Evolutionary conservation across 2,329 filamentous ascomycete genomes (phyloP).

Genomic region (Apiospora malaysiana): DNA sequence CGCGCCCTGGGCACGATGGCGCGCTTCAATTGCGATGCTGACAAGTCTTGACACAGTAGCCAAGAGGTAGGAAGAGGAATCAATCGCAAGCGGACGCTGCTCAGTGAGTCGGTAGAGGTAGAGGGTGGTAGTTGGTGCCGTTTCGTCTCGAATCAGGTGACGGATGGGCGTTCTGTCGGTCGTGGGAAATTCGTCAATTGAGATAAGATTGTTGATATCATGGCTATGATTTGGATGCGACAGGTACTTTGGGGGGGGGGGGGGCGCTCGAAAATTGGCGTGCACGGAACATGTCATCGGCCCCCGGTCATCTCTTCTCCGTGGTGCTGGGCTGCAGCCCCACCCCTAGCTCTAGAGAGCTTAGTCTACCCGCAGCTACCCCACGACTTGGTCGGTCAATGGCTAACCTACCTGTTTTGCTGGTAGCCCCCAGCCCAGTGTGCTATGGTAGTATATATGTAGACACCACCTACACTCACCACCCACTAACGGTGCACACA

Average conservation of each 20-base stretch:
- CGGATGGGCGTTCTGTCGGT: neutral
- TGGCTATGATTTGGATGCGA: neutral
- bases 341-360: neutral
- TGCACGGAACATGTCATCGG: conserved; percentile 24
- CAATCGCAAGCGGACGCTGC: too few species aligned
- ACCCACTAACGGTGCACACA: too few species aligned
- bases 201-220: conserved; percentile 2
- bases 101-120: neutral
- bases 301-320: conserved; percentile 5
- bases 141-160: neutral
- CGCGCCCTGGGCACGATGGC: neutral
- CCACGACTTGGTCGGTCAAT: neutral
- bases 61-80: too few species aligned
- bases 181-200: neutral
- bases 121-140: neutral
- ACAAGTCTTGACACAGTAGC: too few species aligned
- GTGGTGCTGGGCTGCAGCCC: neutral
- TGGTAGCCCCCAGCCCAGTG: too few species aligned
- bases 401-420: too few species aligned
- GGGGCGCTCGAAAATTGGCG: conserved; percentile 27
- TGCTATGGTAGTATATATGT: too few species aligned
- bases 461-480: too few species aligned
- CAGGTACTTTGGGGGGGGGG: too few species aligned
- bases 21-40: conserved; percentile 8
- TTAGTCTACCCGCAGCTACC: conserved; percentile 6